Base-by-base conservation (phyloP, 345 rosid genomes). In the Crucihimalaya himalaica region DNA sequence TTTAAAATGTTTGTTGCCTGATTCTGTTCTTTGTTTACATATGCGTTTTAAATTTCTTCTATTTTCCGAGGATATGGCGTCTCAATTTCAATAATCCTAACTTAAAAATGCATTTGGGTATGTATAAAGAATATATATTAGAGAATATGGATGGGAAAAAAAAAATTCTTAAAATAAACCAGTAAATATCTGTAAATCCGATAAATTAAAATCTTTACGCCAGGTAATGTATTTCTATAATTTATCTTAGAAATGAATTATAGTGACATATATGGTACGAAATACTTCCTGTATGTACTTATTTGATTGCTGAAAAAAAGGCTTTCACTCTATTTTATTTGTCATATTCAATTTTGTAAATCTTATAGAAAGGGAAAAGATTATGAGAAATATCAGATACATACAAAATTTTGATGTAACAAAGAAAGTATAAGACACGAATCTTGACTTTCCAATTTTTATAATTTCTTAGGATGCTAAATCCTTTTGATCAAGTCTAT, bases 331-430 rank as follows among this genome's bases (percentile, higher is more conserved):
- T 43, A 21, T 21, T 32, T n/a, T 46, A 4, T 15, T 3, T n/a
- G n/a, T n/a, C n/a, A n/a, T n/a, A 35, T 66, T 57, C 60, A 39
- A 19, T 18, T 31, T 74, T 39, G 54, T 48, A 19, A 53, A 58
- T 74, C 19, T 56, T 37, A 27, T 15, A 28, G 4, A 56, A 18
- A 55, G 11, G 32, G 23, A 23, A 34, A 40, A 27, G 12, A 29
- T 4, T 32, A 45, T 14, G 32, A 66, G 66, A 48, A 16, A 55
- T 45, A 21, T 72, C 37, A 34, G 1, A 15, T 32, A 55, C 43
- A 14, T 14, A 47, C 6, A 14, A 21, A 21, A 4, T 9, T 45
- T 15, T 51, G 32, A 62, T 27, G 32, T 47, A 8, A 3, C 2
- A 16, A 5, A 6, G 31, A 20, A 35, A 19, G 3, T 34, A 23